A percentile compares a stretch with the other conserved stretches of the same genome.
Conservation (phyloP, 495 filamentous ascomycete genomes). For the Trichoderma gamsii region DNA sequence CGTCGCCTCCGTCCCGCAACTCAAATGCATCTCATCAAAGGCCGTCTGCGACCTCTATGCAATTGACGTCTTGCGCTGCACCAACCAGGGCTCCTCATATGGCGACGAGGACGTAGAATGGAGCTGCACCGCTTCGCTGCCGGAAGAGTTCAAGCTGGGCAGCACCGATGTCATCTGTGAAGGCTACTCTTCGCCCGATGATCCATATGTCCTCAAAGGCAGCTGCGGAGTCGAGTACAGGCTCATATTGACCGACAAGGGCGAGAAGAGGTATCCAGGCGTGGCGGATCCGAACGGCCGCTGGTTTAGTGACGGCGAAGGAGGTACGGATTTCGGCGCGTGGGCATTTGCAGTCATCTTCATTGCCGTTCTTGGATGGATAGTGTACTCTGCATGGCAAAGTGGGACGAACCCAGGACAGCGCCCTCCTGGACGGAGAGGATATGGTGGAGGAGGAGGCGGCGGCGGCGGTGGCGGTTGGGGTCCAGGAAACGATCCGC, state of each 20-base stretch:
- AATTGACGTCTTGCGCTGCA: constrained; percentile 80
- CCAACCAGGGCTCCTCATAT: constrained; percentile 70
- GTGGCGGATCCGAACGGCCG: constrained; percentile 3
- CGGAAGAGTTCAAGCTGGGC: constrained; percentile 80
- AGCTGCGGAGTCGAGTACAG: constrained; percentile 92
- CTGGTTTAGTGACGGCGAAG: constrained; percentile 20
- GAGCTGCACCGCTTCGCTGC: constrained; percentile 77
- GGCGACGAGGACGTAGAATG: constrained; percentile 71
- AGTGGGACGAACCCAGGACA: constrained; percentile 10
- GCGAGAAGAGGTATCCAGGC: constrained; percentile 62
- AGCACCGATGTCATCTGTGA: constrained; percentile 90
- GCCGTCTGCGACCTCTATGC: constrained; percentile 56
- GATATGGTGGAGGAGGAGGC: constrained; percentile 23
- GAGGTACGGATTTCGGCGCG: constrained; percentile 14
- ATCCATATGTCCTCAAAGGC: constrained; percentile 79
- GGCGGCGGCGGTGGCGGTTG: constrained; percentile 28
- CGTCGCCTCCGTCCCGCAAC: constrained; percentile 68
- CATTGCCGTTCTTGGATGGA: constrained; percentile 42
- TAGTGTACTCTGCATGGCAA: constrained; percentile 43
- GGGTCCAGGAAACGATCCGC: constrained; percentile 51
- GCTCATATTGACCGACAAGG: constrained; percentile 71
- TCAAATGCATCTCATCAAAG: constrained; percentile 71
- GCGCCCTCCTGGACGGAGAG: background rate
- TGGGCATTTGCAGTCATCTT: constrained; percentile 29
- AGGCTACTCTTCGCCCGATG: constrained; percentile 68